These are phyloP conservation scores for Penicillium mononematosum DNA, from an alignment of 495 filamentous ascomycete genomes.

Conservation along the genomic window DNA sequence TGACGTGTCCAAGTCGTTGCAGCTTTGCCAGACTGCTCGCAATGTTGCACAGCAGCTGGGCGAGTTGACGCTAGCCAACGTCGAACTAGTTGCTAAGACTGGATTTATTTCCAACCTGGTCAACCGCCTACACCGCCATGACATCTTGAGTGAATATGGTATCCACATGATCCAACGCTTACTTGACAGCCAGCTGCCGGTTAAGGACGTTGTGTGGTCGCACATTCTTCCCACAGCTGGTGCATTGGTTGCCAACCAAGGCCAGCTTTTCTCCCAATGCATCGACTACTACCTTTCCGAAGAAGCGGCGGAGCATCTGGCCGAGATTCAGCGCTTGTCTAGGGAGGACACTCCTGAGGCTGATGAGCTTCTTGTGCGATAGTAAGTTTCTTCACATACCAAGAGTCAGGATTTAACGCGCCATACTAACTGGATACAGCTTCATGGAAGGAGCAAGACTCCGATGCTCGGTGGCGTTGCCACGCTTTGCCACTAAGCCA, in stretches of 20 bases:
- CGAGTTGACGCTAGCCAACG: constrained; percentile 56
- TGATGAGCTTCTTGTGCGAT: constrained; percentile 46
- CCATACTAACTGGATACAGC: constrained; percentile 29
- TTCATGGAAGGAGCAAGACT: constrained; percentile 63
- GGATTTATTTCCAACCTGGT: constrained; percentile 51
- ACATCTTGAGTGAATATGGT: constrained; percentile 61
- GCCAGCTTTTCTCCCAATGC: constrained; percentile 68
- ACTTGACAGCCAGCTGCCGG: constrained; percentile 55
- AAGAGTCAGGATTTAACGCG: not conserved
- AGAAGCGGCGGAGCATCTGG: constrained; percentile 51
- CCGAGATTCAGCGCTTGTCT: constrained; percentile 56
- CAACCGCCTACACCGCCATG: constrained; percentile 39
- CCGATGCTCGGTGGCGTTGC: constrained; percentile 53
- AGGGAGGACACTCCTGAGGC: constrained; percentile 45
- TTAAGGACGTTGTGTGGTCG: constrained; percentile 68
- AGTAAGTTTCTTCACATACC: constrained; percentile 33
- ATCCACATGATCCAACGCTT: constrained; percentile 68
- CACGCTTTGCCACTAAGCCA: constrained; percentile 44
- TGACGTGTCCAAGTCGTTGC: constrained; percentile 64
- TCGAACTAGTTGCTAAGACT: constrained; percentile 56
- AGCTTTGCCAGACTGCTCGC: constrained; percentile 54
- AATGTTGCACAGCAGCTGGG: constrained; percentile 59
- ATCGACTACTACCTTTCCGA: constrained; percentile 73
- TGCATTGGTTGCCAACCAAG: constrained; percentile 66
- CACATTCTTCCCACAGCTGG: constrained; percentile 63